These are phyloP conservation scores for Typha latifolia DNA, from an alignment of 176 grass and related monocot genomes.

Conservation along the genomic window DNA sequence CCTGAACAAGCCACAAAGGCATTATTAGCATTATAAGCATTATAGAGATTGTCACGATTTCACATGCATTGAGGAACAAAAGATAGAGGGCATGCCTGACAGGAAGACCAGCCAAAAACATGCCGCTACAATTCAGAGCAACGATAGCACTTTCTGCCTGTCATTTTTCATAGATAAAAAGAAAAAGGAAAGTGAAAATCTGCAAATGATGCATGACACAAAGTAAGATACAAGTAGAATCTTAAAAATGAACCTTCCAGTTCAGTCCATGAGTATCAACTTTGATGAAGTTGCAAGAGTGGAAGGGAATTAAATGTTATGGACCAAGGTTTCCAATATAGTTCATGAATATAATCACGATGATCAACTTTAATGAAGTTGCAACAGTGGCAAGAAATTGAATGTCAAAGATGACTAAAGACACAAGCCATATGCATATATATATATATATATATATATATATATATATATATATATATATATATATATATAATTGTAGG, in stretches of 20 bases:
- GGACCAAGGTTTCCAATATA: no score
- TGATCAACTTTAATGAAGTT: no score
- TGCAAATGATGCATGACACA: neutral
- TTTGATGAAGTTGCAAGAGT: no score
- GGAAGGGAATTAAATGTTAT: no score
- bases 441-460: no score
- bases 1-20: constrained; percentile 38
- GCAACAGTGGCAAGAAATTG: no score
- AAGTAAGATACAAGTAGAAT: constrained; percentile 7
- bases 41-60: neutral
- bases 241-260: neutral
- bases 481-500: no score
- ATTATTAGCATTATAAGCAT: neutral
- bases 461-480: no score
- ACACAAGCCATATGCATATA: no score
- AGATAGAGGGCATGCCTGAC: constrained; percentile 41
- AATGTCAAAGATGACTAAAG: no score
- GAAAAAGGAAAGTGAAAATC: constrained; percentile 3
- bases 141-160: constrained; percentile 75
- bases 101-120: constrained; percentile 71
- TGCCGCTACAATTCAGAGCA: constrained; percentile 84
- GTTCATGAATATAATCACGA: no score
- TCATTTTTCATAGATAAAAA: constrained; percentile 15
- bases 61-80: constrained; percentile 2
- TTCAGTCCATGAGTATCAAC: no score